Evolutionary conservation across 225 moss, liverwort and hornwort species (phyloP).

Genomic region (Neckera pumila): DNA sequence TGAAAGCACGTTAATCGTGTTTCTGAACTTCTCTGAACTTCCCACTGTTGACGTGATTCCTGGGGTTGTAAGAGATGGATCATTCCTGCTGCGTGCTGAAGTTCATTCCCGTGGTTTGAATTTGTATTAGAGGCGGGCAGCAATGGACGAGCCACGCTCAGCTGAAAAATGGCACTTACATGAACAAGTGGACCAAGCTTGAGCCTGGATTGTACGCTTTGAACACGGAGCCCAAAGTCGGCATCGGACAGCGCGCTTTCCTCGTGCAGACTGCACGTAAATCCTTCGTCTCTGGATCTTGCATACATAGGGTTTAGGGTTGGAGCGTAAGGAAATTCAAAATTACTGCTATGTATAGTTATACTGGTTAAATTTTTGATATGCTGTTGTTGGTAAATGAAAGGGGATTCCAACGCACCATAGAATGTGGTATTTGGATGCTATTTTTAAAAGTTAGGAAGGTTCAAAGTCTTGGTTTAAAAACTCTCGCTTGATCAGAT

Average conservation of each 20-base stretch:
- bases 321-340: background rate
- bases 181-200: slow-evolving; percentile 70
- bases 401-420: background rate
- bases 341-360: background rate
- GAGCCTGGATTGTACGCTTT: slow-evolving; percentile 63
- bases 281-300: background rate
- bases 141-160: slow-evolving; percentile 46
- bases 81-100: background rate
- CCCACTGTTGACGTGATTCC: too few species aligned
- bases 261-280: slow-evolving; percentile 69
- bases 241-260: slow-evolving; percentile 84
- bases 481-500: background rate
- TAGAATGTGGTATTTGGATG: background rate
- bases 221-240: slow-evolving; percentile 60
- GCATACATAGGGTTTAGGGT: background rate
- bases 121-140: slow-evolving; percentile 46
- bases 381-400: background rate
- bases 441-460: background rate
- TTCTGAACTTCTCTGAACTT: background rate
- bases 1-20: background rate
- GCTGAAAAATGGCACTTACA: slow-evolving; percentile 37
- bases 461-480: background rate
- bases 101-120: background rate
- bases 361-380: background rate
- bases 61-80: background rate